These are phyloP conservation scores for Sporothrix brasiliensis DNA, from an alignment of 2,329 filamentous ascomycete species.

Conservation along the genomic window DNA sequence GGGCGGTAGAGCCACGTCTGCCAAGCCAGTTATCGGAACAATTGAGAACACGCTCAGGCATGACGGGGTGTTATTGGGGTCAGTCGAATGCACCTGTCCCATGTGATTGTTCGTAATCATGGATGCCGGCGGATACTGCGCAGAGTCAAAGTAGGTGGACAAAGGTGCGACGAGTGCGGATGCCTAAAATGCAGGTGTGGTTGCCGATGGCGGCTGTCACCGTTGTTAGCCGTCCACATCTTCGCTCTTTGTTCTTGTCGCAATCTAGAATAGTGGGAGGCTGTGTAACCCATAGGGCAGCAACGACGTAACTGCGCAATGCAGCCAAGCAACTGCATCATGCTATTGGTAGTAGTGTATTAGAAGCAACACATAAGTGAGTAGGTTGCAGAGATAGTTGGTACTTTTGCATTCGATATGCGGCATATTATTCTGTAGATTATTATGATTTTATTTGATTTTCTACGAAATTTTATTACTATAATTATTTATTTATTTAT, in stretches of 20 bases:
- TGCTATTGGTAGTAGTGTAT: background rate
- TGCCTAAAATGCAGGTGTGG: too few relatives aligned
- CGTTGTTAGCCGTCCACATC: too few relatives aligned
- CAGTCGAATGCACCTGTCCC: background rate
- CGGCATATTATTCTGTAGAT: background rate
- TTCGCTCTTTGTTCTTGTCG: background rate
- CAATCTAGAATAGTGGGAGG: background rate
- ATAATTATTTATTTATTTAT: background rate
- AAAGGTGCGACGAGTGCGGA: too few relatives aligned
- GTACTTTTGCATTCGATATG: background rate
- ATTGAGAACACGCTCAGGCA: background rate
- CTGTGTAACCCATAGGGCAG: slow-evolving; percentile 21
- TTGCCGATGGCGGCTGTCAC: too few relatives aligned
- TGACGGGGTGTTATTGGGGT: background rate
- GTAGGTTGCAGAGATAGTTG: background rate
- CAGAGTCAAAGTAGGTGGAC: too few relatives aligned
- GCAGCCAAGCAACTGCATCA: slow-evolving; percentile 13
- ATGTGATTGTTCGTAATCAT: too few relatives aligned
- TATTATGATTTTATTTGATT: background rate
- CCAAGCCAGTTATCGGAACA: background rate
- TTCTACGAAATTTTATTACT: background rate
- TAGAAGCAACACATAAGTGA: too few relatives aligned
- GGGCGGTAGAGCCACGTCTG: background rate
- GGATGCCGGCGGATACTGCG: too few relatives aligned
- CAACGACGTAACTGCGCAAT: slow-evolving; percentile 1